phyloP scores from a whole-genome alignment of 495 filamentous ascomycete species.

The Rhizodiscina lignyota region DNA sequence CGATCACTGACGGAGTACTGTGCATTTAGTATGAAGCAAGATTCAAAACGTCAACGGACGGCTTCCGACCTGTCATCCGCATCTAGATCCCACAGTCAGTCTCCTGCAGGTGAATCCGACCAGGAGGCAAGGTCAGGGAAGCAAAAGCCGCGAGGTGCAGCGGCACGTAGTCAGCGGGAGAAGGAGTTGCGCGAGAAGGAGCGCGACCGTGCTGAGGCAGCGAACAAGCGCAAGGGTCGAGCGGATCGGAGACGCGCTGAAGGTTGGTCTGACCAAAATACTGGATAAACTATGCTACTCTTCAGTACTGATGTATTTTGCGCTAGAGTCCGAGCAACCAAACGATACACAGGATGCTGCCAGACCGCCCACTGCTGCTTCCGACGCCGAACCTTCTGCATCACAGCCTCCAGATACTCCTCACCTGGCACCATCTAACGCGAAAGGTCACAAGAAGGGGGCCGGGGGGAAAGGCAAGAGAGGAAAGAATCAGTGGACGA shows the following conservation, averaged over 20 bases:
- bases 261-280: no score
- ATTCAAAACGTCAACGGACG: constrained; percentile 55
- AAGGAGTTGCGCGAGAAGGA: constrained; percentile 60
- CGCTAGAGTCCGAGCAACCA: no score
- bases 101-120: constrained; percentile 47
- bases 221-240: constrained; percentile 56
- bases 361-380: no score
- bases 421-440: constrained; percentile 7
- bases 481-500: no score
- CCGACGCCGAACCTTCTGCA: constrained; percentile 13
- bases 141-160: constrained; percentile 39
- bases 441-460: constrained; percentile 12
- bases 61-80: constrained; percentile 43
- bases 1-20: no score
- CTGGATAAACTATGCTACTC: no score
- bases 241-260: constrained; percentile 58
- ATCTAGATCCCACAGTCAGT: constrained; percentile 28
- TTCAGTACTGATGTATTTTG: no score
- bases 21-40: no score
- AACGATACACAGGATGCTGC: no score
- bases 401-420: background rate
- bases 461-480: no score
- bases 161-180: constrained; percentile 50
- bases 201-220: constrained; percentile 53
- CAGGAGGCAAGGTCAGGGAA: constrained; percentile 50